Conservation (phyloP, 768 basidiomycete genomes). For the Boletus bicolor region DNA sequence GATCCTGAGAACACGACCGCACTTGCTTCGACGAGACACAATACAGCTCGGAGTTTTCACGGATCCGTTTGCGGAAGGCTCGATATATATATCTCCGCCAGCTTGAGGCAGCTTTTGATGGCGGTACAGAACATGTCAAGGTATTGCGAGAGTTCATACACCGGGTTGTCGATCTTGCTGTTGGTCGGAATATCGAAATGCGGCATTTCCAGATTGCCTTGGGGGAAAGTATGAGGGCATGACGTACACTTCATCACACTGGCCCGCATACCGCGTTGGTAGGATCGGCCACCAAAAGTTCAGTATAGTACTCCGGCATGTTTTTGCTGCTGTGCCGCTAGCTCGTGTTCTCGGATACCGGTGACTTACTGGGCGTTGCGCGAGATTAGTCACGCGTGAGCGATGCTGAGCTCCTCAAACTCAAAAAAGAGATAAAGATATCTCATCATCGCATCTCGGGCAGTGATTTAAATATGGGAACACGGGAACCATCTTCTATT, state of each 20-base stretch:
- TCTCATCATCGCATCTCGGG: constrained; percentile 56
- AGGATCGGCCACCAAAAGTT: not conserved
- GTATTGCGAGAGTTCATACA: no score
- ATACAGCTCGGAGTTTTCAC: no score
- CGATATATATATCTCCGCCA: no score
- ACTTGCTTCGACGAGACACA: no score
- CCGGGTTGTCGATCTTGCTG: no score
- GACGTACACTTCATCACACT: not conserved
- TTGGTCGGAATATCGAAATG: no score
- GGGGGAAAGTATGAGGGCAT: not conserved
- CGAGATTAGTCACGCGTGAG: constrained; percentile 40
- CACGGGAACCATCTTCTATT: constrained; percentile 24
- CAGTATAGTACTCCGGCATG: constrained; percentile 37
- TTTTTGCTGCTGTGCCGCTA: constrained; percentile 79
- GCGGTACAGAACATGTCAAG: no score
- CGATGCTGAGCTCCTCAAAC: constrained; percentile 44
- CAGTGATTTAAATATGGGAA: constrained; percentile 46
- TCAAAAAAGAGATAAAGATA: constrained; percentile 76
- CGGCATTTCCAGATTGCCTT: not conserved
- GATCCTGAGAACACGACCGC: no score
- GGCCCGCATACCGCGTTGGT: not conserved
- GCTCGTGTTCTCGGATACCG: constrained; percentile 51
- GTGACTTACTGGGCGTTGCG: constrained; percentile 27
- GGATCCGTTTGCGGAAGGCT: no score
- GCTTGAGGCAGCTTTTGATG: no score